phyloP scores from a whole-genome alignment of 805 yeast genomes.

The Yarrowia porcina region DNA sequence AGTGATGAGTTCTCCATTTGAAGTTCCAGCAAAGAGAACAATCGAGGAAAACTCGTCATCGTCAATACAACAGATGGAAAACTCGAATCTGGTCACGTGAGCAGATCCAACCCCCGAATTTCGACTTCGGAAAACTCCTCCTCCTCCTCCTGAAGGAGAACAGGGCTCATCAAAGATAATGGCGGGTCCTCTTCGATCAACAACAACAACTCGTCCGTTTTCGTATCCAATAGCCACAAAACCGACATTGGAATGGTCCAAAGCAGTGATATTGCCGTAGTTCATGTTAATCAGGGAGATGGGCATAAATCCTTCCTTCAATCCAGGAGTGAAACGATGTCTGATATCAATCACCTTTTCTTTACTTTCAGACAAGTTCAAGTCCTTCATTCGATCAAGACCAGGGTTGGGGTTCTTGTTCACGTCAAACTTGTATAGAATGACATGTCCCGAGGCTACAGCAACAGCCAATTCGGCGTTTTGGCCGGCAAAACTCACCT shows the following conservation, averaged over 20 bases:
- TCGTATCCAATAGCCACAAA: conserved; percentile 78
- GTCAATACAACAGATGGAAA: conserved; percentile 66
- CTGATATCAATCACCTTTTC: conserved; percentile 44
- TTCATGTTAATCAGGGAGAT: conserved; percentile 45
- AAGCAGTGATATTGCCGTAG: conserved; percentile 53
- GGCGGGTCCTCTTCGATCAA: conserved; percentile 77
- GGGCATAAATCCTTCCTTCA: conserved; percentile 64
- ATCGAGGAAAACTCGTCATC: conserved; percentile 72
- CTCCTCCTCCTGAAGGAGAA: neutral
- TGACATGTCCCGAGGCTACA: conserved; percentile 65
- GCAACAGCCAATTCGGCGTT: conserved; percentile 74
- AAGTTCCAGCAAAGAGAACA: conserved; percentile 70
- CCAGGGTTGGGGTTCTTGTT: conserved; percentile 41
- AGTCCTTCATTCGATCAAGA: conserved; percentile 6
- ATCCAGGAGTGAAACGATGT: conserved; percentile 49
- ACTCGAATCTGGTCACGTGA: conserved; percentile 59
- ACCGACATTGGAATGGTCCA: conserved; percentile 71
- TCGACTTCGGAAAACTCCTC: conserved; percentile 19
- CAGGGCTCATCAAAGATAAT: conserved; percentile 44
- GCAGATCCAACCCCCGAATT: neutral
- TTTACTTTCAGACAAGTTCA: neutral
- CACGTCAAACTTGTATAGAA: conserved; percentile 65
- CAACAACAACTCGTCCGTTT: conserved; percentile 67
- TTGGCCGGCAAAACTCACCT: conserved; percentile 72
- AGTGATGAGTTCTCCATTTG: conserved; percentile 63